These are phyloP conservation scores for Dryadomyces sulphureus DNA, from an alignment of 2,329 filamentous ascomycete species.

Conservation along the genomic window DNA sequence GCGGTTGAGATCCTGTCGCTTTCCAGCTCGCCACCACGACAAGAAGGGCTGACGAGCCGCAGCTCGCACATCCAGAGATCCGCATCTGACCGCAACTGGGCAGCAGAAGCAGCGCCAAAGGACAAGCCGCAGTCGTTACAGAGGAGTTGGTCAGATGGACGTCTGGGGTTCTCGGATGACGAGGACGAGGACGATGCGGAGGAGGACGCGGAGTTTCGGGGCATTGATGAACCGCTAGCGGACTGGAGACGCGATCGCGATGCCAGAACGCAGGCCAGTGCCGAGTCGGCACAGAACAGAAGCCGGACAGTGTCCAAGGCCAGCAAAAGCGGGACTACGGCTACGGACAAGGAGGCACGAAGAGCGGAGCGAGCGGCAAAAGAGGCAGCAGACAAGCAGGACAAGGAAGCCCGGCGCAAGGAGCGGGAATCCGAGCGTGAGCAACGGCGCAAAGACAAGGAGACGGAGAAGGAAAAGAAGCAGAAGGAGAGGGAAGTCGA, in stretches of 20 bases:
- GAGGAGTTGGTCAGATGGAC: constrained; percentile 6
- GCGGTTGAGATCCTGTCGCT: constrained; percentile 1
- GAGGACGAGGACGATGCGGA: constrained; percentile 5
- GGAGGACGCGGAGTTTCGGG: neutral
- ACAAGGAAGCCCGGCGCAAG: constrained; percentile 11
- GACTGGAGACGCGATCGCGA: constrained; percentile 2
- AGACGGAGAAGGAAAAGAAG: constrained; percentile 39
- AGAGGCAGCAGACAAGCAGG: constrained; percentile 5
- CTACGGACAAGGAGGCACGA: constrained; percentile 5
- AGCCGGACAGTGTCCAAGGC: neutral
- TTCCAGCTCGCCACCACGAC: constrained; percentile 1
- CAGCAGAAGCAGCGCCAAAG: neutral
- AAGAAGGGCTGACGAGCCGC: neutral
- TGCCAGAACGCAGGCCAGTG: no score
- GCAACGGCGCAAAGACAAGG: constrained; percentile 35
- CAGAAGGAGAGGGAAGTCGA: constrained; percentile 41
- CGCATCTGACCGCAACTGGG: neutral
- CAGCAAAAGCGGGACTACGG: neutral
- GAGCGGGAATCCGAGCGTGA: constrained; percentile 12
- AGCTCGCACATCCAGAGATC: neutral
- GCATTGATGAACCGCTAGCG: neutral
- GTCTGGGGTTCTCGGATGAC: constrained; percentile 3
- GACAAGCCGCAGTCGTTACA: neutral
- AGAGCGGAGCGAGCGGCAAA: neutral
- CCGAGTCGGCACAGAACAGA: neutral